Conservation (phyloP, 768 basidiomycete species). For the Trametes maxima region DNA sequence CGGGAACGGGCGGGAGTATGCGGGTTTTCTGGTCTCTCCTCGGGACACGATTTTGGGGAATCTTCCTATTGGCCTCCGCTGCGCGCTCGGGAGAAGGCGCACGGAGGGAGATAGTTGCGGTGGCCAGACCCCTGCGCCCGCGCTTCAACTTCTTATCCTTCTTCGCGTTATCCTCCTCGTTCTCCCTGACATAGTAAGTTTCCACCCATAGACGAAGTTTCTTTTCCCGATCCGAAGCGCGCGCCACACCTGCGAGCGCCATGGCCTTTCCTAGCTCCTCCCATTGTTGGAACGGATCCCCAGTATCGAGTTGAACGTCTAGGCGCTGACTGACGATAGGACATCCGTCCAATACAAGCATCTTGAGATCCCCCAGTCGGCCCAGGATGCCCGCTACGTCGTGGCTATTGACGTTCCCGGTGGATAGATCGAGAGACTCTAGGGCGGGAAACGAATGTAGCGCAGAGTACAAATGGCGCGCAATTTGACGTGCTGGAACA, state of each 20-base stretch:
- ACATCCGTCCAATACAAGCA: slow-evolving; percentile 75
- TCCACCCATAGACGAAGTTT: slow-evolving; percentile 55
- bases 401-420: slow-evolving; percentile 54
- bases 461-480: slow-evolving; percentile 40
- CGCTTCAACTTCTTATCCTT: slow-evolving; percentile 5
- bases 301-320: slow-evolving; percentile 51
- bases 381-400: slow-evolving; percentile 59
- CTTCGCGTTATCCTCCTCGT: slow-evolving; percentile 2
- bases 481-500: slow-evolving; percentile 67
- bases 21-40: slow-evolving; percentile 45
- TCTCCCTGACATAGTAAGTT: slow-evolving; percentile 6
- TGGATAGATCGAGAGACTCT: slow-evolving; percentile 74
- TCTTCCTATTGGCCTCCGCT: neutral
- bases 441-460: slow-evolving; percentile 47
- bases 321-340: slow-evolving; percentile 28
- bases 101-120: slow-evolving; percentile 61
- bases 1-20: slow-evolving; percentile 57
- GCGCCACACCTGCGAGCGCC: slow-evolving; percentile 60
- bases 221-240: slow-evolving; percentile 70
- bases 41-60: neutral
- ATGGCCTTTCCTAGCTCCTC: slow-evolving; percentile 59
- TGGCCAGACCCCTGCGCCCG: slow-evolving; percentile 66
- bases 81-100: slow-evolving; percentile 15
- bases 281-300: slow-evolving; percentile 57
- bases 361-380: slow-evolving; percentile 52